phyloP scores from a whole-genome alignment of 768 basidiomycete genomes.

The Boletus tomentosulus region DNA sequence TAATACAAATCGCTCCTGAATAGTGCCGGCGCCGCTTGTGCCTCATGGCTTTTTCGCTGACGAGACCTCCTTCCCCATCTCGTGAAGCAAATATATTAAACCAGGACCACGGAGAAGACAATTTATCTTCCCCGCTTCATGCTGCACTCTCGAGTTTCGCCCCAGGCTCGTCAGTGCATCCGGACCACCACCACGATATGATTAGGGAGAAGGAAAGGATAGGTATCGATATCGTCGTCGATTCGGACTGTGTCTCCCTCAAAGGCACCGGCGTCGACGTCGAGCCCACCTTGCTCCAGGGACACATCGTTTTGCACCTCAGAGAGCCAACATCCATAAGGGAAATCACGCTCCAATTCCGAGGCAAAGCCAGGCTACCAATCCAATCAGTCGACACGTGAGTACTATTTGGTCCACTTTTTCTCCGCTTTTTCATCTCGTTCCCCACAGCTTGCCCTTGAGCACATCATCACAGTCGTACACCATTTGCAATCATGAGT shows the following conservation, averaged over 20 bases:
- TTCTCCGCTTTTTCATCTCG: background rate
- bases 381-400: slow-evolving; percentile 54
- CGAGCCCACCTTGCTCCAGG: slow-evolving; percentile 76
- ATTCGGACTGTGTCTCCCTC: slow-evolving; percentile 64
- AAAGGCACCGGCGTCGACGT: slow-evolving; percentile 80
- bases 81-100: slow-evolving; percentile 20
- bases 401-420: slow-evolving; percentile 26
- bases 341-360: slow-evolving; percentile 79
- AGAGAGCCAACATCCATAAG: slow-evolving; percentile 79
- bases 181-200: slow-evolving; percentile 36
- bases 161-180: slow-evolving; percentile 18
- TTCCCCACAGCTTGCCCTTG: slow-evolving; percentile 16
- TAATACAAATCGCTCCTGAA: slow-evolving; percentile 8
- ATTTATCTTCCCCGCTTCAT: slow-evolving; percentile 36
- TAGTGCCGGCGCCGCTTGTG: slow-evolving; percentile 4
- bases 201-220: slow-evolving; percentile 44
- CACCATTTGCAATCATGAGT: slow-evolving; percentile 76
- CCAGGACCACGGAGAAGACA: slow-evolving; percentile 31
- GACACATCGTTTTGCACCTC: slow-evolving; percentile 76
- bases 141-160: slow-evolving; percentile 33
- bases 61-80: slow-evolving; percentile 32
- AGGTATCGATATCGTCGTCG: slow-evolving; percentile 73
- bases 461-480: slow-evolving; percentile 45
- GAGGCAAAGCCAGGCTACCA: slow-evolving; percentile 77
- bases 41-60: slow-evolving; percentile 33